Conservation (phyloP, 805 yeast species). For the Saturnispora dispora region DNA sequence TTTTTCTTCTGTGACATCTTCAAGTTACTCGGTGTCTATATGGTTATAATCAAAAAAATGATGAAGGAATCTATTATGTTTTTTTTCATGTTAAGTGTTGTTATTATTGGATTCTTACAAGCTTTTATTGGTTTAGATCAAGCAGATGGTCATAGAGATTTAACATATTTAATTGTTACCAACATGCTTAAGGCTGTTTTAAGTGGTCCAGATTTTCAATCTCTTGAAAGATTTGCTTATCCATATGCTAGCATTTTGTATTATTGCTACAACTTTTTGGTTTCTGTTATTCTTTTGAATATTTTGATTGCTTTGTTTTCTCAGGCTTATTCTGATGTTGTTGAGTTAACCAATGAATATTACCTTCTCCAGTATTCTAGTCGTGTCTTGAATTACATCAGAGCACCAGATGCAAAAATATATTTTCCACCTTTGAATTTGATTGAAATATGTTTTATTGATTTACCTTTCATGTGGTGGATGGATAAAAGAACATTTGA, state of each 20-base stretch:
- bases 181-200: slow-evolving; percentile 64
- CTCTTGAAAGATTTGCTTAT: slow-evolving; percentile 64
- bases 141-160: slow-evolving; percentile 76
- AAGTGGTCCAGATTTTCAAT: slow-evolving; percentile 64
- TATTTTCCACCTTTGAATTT: slow-evolving; percentile 81
- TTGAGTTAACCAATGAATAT: slow-evolving; percentile 76
- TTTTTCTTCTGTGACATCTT: slow-evolving; percentile 70
- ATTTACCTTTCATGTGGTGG: slow-evolving; percentile 35
- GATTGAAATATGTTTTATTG: slow-evolving; percentile 49
- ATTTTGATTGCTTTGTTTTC: slow-evolving; percentile 79
- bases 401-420: slow-evolving; percentile 83
- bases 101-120: slow-evolving; percentile 74
- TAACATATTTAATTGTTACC: slow-evolving; percentile 53
- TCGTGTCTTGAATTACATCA: slow-evolving; percentile 70
- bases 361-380: slow-evolving; percentile 78
- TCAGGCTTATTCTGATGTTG: slow-evolving; percentile 73
- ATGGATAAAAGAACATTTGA: slow-evolving; percentile 25
- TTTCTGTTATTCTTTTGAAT: slow-evolving; percentile 68
- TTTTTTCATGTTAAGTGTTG: slow-evolving; percentile 61
- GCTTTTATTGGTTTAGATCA: slow-evolving; percentile 83
- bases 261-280: slow-evolving; percentile 67
- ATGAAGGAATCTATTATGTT: slow-evolving; percentile 81
- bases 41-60: slow-evolving; percentile 76
- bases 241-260: slow-evolving; percentile 80
- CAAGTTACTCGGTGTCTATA: slow-evolving; percentile 79